Conservation (phyloP, 2,329 filamentous ascomycete species). For the Emmonsiellopsis sp. region DNA sequence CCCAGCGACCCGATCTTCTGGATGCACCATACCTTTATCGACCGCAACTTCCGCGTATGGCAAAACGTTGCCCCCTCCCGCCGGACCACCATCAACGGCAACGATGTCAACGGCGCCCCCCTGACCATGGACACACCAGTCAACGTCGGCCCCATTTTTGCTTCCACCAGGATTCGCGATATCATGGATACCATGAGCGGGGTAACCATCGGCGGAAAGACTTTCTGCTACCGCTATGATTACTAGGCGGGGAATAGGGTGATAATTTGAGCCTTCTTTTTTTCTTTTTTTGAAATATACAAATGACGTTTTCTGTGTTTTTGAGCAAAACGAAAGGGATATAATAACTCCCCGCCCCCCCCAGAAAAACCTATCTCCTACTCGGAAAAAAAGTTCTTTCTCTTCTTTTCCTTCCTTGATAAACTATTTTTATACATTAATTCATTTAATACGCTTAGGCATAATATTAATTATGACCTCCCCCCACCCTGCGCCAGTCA, state of each 20-base stretch:
- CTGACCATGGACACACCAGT: slow-evolving; percentile 1
- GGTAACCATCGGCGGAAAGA: neutral
- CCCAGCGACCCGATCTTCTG: slow-evolving; percentile 39
- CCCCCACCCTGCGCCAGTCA: too few relatives aligned
- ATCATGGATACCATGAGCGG: slow-evolving; percentile 3
- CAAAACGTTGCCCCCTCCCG: slow-evolving; percentile 25
- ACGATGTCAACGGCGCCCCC: neutral
- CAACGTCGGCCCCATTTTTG: neutral
- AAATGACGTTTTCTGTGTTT: too few relatives aligned
- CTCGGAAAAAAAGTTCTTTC: too few relatives aligned
- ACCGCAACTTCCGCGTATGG: slow-evolving; percentile 41
- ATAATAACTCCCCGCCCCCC: too few relatives aligned
- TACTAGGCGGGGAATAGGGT: neutral
- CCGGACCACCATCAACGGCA: slow-evolving; percentile 2
- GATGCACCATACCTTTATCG: slow-evolving; percentile 39
- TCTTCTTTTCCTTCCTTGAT: too few relatives aligned
- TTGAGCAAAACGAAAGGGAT: too few relatives aligned
- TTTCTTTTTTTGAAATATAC: too few relatives aligned
- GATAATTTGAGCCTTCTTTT: neutral
- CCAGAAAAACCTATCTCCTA: too few relatives aligned
- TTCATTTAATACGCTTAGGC: too few relatives aligned
- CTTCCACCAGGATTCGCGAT: neutral
- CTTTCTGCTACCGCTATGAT: slow-evolving; percentile 5
- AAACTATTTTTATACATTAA: too few relatives aligned
- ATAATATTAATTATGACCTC: too few relatives aligned